These are phyloP conservation scores for Pinus albicaulis DNA, from an alignment of 75 land plant genomes.

Conservation along the genomic window DNA sequence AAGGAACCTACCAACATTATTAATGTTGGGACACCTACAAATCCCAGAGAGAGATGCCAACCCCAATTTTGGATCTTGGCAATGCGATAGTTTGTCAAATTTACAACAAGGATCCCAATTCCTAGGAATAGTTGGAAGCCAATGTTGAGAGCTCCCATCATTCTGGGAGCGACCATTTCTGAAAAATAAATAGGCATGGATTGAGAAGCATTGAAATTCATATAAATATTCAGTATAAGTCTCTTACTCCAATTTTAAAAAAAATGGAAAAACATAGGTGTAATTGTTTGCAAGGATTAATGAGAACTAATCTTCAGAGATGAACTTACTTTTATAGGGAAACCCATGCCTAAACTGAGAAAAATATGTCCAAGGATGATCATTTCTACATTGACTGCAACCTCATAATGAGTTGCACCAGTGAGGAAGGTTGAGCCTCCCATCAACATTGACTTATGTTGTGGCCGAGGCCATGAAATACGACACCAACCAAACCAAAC, in stretches of 20 bases:
- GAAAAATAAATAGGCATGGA: constrained; percentile 63
- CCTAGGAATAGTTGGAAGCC: constrained; percentile 71
- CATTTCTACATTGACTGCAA: constrained; percentile 16
- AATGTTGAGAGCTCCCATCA: constrained; percentile 74
- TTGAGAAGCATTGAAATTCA: neutral
- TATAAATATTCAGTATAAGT: neutral
- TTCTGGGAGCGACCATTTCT: constrained; percentile 73
- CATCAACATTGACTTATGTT: constrained; percentile 25
- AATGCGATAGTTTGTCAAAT: constrained; percentile 69
- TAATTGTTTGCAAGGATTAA: neutral
- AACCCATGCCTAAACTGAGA: constrained; percentile 23
- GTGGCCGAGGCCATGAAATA: constrained; percentile 16
- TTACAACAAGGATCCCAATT: constrained; percentile 62
- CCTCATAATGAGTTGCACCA: constrained; percentile 15
- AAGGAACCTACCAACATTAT: constrained; percentile 52
- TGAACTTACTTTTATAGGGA: constrained; percentile 14
- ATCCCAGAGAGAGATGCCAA: constrained; percentile 26
- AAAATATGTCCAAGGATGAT: constrained; percentile 19
- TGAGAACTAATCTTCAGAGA: neutral
- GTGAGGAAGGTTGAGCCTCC: constrained; percentile 18
- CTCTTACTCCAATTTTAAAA: neutral
- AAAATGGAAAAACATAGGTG: neutral
- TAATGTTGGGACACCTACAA: neutral
- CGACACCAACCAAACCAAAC: constrained; percentile 27
- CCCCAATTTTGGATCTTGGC: constrained; percentile 38